These are phyloP conservation scores for Clonostachys sp. DNA, from an alignment of 2,329 filamentous ascomycete species.

Conservation along the genomic window DNA sequence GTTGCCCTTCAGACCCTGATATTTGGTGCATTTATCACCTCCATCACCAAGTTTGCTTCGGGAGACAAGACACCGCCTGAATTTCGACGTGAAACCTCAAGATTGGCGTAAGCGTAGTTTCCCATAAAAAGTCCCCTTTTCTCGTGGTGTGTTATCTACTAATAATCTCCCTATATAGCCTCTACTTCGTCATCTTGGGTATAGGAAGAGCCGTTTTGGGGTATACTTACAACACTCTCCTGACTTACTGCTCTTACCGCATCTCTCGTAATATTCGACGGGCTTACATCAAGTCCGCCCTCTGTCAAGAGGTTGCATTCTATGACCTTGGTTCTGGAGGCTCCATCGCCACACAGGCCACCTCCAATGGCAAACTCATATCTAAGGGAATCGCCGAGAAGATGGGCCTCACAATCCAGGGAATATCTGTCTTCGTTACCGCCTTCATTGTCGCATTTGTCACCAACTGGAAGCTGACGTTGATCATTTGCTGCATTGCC, in stretches of 20 bases:
- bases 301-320: constrained; percentile 45
- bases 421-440: constrained; percentile 27
- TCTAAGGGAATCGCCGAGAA: constrained; percentile 34
- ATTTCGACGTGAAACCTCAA: constrained; percentile 21
- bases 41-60: constrained; percentile 23
- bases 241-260: constrained; percentile 45
- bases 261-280: constrained; percentile 43
- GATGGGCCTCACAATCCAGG: constrained; percentile 31
- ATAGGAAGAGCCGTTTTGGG: constrained; percentile 44
- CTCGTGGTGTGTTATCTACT: constrained; percentile 38
- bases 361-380: constrained; percentile 36
- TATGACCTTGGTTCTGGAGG: constrained; percentile 38
- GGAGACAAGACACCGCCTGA: constrained; percentile 12
- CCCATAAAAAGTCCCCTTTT: constrained; percentile 9
- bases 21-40: constrained; percentile 29
- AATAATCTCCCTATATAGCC: constrained; percentile 26
- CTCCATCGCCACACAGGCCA: constrained; percentile 34
- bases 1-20: constrained; percentile 30
- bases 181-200: constrained; percentile 57
- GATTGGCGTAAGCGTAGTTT: constrained; percentile 18
- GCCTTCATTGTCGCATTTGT: constrained; percentile 31
- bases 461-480: constrained; percentile 36
- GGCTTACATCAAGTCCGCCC: constrained; percentile 41
- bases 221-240: constrained; percentile 36
- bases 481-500: constrained; percentile 29